phyloP scores from a whole-genome alignment of 805 yeast species.

The Hemisphaericaspora nanyangensis region DNA sequence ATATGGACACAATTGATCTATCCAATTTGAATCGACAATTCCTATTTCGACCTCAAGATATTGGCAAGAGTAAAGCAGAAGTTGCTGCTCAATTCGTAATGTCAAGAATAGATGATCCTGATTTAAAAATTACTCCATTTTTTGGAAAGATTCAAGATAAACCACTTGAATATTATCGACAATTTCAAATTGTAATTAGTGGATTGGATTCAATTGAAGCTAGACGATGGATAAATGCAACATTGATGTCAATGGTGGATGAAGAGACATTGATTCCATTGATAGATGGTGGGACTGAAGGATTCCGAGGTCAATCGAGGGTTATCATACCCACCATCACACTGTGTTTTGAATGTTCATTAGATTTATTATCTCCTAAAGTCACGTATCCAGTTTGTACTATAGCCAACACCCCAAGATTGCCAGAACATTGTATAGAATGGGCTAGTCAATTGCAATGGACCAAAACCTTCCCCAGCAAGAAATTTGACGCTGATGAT shows the following conservation, averaged over 20 bases:
- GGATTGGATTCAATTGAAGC: slow-evolving; percentile 91
- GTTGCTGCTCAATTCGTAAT: slow-evolving; percentile 59
- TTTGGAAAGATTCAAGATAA: slow-evolving; percentile 60
- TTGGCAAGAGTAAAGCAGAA: slow-evolving; percentile 63
- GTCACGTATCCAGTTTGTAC: slow-evolving; percentile 87
- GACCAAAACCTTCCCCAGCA: slow-evolving; percentile 49
- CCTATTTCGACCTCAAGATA: slow-evolving; percentile 55
- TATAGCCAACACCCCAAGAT: slow-evolving; percentile 87
- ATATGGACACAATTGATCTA: slow-evolving; percentile 81
- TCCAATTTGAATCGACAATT: slow-evolving; percentile 76
- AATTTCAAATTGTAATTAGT: slow-evolving; percentile 72
- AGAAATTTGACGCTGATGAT: slow-evolving; percentile 62
- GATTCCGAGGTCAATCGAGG: slow-evolving; percentile 86
- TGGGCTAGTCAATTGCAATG: slow-evolving; percentile 80
- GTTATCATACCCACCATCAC: slow-evolving; percentile 81
- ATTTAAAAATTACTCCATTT: slow-evolving; percentile 50
- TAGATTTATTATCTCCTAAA: slow-evolving; percentile 64
- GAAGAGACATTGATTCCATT: slow-evolving; percentile 42
- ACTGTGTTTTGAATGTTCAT: slow-evolving; percentile 91
- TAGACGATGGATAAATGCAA: slow-evolving; percentile 79
- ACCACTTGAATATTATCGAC: slow-evolving; percentile 56
- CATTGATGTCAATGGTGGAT: slow-evolving; percentile 61
- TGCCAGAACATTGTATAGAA: slow-evolving; percentile 92
- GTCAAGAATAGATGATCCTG: slow-evolving; percentile 36
- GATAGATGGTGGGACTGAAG: slow-evolving; percentile 95